Evolutionary conservation across 148 eudicot genomes (phyloP), one percentile per base, ranked within the genome.

Genomic region (Beta vulgaris): DNA sequence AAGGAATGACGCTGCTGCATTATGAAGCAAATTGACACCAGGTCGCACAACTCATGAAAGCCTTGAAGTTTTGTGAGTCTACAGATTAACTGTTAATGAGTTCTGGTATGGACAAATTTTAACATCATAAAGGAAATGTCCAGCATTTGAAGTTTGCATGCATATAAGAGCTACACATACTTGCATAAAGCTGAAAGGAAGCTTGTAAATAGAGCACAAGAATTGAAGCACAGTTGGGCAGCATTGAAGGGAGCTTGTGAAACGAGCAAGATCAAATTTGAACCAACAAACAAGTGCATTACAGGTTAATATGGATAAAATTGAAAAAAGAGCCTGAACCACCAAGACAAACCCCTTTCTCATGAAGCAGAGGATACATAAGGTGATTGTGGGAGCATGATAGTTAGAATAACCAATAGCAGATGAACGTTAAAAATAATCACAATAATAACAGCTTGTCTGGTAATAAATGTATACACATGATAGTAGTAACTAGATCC

Each of bases 131-230:
- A 4, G 25, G 12, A 51, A n/a, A 19, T 51, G 25, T 51, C 14
- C 57, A 51, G 57, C 57, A 21, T 21, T 21, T 42, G 60, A 70
- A 34, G 43, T 37, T 68, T 68, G 71, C n/a, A n/a, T 28, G 46
- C n/a, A 26, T 67, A 68, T 11, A 68, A 44, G 21, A 19, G 72
- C 29, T n/a, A 16, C 40, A 70, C 19, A 70, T 3, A 8, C 25
- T 28, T 46, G 35, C 35, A 23, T 5, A 59, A 59, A 59, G n/a
- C n/a, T n/a, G n/a, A n/a, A n/a, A n/a, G n/a, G n/a, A n/a, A n/a
- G n/a, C n/a, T n/a, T n/a, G n/a, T n/a, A n/a, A n/a, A n/a, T n/a
- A n/a, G n/a, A n/a, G n/a, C n/a, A n/a, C n/a, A n/a, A n/a, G n/a
- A n/a, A n/a, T n/a, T n/a, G n/a, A n/a, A n/a, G n/a, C n/a, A n/a